Percentiles rank a stretch among this genome's conserved stretches.
These are phyloP conservation scores for Paxillus ammoniavirescens DNA, from an alignment of 768 basidiomycete genomes.

Conservation along the genomic window DNA sequence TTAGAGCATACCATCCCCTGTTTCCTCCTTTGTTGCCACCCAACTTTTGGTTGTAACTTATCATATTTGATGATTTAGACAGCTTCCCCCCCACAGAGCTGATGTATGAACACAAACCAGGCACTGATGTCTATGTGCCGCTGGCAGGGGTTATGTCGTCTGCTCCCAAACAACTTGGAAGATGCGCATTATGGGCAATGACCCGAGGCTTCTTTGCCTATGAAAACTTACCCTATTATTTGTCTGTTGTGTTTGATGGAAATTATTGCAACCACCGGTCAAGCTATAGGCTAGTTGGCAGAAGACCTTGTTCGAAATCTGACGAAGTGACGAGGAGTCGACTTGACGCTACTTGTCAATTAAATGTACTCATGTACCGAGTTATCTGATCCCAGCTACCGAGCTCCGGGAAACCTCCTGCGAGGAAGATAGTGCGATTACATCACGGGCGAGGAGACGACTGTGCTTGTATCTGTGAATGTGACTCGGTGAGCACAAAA, in stretches of 20 bases:
- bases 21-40: background rate
- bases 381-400: conserved; percentile 48
- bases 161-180: conserved; percentile 58
- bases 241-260: conserved; percentile 51
- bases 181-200: background rate
- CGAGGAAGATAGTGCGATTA: conserved; percentile 42
- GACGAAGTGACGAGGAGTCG: background rate
- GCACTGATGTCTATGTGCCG: conserved; percentile 37
- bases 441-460: conserved; percentile 26
- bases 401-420: conserved; percentile 54
- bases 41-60: conserved; percentile 15
- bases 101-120: background rate
- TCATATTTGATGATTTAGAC: conserved; percentile 16
- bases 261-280: conserved; percentile 50
- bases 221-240: conserved; percentile 72
- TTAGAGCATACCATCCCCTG: background rate
- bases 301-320: conserved; percentile 50
- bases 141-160: conserved; percentile 39
- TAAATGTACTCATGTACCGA: conserved; percentile 36
- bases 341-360: background rate
- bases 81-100: background rate
- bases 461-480: conserved; percentile 39
- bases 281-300: conserved; percentile 47
- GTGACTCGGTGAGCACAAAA: background rate
- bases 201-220: background rate